A percentile compares a stretch with the other conserved stretches of the same genome.
phyloP scores from a whole-genome alignment of 2,329 filamentous ascomycete genomes.

The Bipolaris zeicola region DNA sequence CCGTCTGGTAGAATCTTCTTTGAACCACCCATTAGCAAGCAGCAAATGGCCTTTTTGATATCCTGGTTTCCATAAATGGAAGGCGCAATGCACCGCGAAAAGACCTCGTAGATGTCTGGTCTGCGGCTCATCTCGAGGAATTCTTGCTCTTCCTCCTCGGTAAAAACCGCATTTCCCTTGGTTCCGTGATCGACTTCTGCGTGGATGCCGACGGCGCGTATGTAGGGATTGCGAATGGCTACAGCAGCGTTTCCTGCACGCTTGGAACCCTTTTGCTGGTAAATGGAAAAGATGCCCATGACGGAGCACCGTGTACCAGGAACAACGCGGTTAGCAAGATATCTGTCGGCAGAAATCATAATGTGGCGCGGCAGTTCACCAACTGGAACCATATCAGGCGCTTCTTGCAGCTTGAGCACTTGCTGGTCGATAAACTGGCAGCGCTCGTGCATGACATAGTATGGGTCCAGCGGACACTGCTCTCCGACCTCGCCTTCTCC shows the following conservation, averaged over 20 bases:
- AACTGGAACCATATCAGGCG: constrained; percentile 94
- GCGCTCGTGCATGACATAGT: constrained; percentile 93
- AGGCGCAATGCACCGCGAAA: constrained; percentile 91
- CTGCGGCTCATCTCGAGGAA: constrained; percentile 89
- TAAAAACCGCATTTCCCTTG: constrained; percentile 82
- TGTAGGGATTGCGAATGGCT: constrained; percentile 92
- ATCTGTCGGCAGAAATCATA: constrained; percentile 93
- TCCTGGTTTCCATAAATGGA: constrained; percentile 96
- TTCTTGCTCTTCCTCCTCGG: constrained; percentile 96
- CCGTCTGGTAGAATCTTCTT: constrained; percentile 98
- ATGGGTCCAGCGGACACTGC: constrained; percentile 90
- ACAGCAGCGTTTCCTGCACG: constrained; percentile 79
- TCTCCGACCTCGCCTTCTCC: constrained; percentile 69
- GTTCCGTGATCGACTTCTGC: constrained; percentile 88
- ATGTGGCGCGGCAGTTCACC: constrained; percentile 95
- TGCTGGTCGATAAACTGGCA: constrained; percentile 97
- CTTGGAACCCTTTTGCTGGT: constrained; percentile 87
- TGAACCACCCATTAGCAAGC: constrained; percentile 88
- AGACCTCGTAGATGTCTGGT: constrained; percentile 88
- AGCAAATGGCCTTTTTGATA: constrained; percentile 97
- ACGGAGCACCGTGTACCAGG: constrained; percentile 93
- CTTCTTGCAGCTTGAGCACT: constrained; percentile 96
- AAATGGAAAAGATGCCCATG: constrained; percentile 98
- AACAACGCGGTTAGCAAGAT: constrained; percentile 92
- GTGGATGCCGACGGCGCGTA: constrained; percentile 89